Evolutionary conservation across 306 rosid genomes (phyloP).

Genomic region (Senna siamea): DNA sequence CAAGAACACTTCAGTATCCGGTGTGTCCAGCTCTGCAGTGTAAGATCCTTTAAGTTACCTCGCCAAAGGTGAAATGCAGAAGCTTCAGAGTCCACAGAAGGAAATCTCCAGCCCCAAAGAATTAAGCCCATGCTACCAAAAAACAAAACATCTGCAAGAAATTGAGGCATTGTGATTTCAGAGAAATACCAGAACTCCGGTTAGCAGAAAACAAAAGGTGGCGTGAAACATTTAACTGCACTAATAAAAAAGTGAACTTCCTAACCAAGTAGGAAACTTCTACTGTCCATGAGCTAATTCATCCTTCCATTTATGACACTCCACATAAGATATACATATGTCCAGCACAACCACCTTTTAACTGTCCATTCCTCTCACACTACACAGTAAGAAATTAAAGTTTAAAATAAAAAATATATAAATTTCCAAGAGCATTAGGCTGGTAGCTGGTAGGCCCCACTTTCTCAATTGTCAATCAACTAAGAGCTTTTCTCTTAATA

Average conservation of each 20-base stretch:
- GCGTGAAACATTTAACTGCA: too few relatives aligned
- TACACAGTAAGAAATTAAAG: slow-evolving; percentile 5
- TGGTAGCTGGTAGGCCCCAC: neutral
- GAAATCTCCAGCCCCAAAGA: slow-evolving; percentile 33
- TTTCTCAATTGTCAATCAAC: slow-evolving; percentile 11
- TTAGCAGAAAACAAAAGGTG: too few relatives aligned
- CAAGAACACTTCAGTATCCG: slow-evolving; percentile 41
- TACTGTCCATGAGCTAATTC: neutral
- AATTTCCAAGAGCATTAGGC: neutral
- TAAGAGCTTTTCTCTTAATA: neutral
- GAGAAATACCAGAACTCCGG: slow-evolving; percentile 12
- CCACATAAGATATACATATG: neutral
- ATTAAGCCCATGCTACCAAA: slow-evolving; percentile 34
- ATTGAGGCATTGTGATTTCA: slow-evolving; percentile 4
- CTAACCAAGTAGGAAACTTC: neutral
- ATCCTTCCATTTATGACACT: neutral
- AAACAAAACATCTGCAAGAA: slow-evolving; percentile 47
- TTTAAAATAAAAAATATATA: slow-evolving; percentile 3
- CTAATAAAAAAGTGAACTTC: slow-evolving; percentile 5
- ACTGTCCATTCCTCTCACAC: neutral
- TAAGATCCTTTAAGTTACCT: slow-evolving; percentile 37
- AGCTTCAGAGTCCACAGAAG: slow-evolving; percentile 26
- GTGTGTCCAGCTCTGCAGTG: slow-evolving; percentile 43
- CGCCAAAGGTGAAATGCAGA: slow-evolving; percentile 37
- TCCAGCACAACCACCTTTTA: neutral